Base-by-base conservation (phyloP, 257 asterid species). In the Mitragyna speciosa region DNA sequence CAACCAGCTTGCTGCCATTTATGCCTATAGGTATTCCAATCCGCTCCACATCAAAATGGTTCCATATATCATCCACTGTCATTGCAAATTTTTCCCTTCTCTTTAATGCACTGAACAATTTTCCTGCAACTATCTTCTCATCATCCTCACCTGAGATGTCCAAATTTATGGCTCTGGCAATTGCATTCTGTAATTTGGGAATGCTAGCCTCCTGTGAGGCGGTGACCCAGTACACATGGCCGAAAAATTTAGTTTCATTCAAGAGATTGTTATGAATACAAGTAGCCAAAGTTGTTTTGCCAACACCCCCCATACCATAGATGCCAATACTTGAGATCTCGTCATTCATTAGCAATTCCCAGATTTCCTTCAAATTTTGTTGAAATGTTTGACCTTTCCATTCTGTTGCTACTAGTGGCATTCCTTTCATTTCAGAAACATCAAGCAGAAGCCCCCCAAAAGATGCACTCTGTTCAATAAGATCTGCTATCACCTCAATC, bases 1-100 rank as follows among this genome's bases (percentile, higher is more conserved):
- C 47, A n/a, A 83, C 28, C 39, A 83, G 19, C 16, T 70, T 70
- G 52, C 84, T 68, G 49, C 82, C 82, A 19, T 43, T 67, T n/a
- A 24, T 2, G 0, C 26, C 26, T 24, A 58, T 7, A 63, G 68
- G 68, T 11, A 63, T 63, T 63, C 36, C 68, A n/a, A 63, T 63
- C 16, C 12, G 26, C 33, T 63, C 33, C 16, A 63, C 33, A n/a
- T 63, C 68, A 63, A 63, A 63, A n/a, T 26, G 36, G 36, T 0
- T 26, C 68, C 68, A 63, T 10, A 63, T 5, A 26, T 63, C 68
- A 63, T 63, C 68, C 68, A 58, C 7, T 58, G 22, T 58, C 30
- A 58, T 20, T 26, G 20, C 65, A 58, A 58, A 58, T 2, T 58
- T 28, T 26, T 26, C 17, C 68, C 5, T 63, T 63, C 36, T 63